A percentile compares a stretch with the other conserved stretches of the same genome.
Evolutionary conservation across 2,329 filamentous ascomycete genomes (phyloP).

Genomic region (Drechslerella coelobrocha): DNA sequence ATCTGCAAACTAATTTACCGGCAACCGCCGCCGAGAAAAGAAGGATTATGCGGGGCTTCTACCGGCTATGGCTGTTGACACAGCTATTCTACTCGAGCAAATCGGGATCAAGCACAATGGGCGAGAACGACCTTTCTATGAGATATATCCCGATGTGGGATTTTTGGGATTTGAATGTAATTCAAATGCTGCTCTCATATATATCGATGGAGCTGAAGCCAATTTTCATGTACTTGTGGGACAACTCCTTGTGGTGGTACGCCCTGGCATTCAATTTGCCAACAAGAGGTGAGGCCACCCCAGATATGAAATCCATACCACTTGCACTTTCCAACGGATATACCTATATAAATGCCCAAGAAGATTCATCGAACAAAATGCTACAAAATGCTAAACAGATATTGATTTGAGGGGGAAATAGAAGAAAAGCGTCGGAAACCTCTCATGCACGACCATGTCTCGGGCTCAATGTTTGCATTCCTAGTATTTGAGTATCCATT

Average conservation of each 20-base stretch:
- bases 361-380: too few relatives aligned
- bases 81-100: slow-evolving; percentile 9
- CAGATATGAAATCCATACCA: not conserved
- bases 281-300: not conserved
- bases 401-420: not conserved
- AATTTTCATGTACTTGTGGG: slow-evolving; percentile 4
- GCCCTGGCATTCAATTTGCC: slow-evolving; percentile 4
- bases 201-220: slow-evolving; percentile 11
- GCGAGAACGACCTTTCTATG: not conserved
- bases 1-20: not conserved
- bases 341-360: not conserved
- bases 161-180: slow-evolving; percentile 15
- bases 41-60: slow-evolving; percentile 5
- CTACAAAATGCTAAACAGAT: not conserved
- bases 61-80: slow-evolving; percentile 6
- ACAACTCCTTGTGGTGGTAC: slow-evolving; percentile 10
- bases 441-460: slow-evolving; percentile 2
- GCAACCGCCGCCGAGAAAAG: not conserved
- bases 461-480: slow-evolving; percentile 16
- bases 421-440: not conserved
- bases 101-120: not conserved
- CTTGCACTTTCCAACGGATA: not conserved
- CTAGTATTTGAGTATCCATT: slow-evolving; percentile 17
- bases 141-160: slow-evolving; percentile 7
- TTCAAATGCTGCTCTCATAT: slow-evolving; percentile 15